Conservation (phyloP, 805 yeast genomes). For the Pichia nakasei region DNA sequence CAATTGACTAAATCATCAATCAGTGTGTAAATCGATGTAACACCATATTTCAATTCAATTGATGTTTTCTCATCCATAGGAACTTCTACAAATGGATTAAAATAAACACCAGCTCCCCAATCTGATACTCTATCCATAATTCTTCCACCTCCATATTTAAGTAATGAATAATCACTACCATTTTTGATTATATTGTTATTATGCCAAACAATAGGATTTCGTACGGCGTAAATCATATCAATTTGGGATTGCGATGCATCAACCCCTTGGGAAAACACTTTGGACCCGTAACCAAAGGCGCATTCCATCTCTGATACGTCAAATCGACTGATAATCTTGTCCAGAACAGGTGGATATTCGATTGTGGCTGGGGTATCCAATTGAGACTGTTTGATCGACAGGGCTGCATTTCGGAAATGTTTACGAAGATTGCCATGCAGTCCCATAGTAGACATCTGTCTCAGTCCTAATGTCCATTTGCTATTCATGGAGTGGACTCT, state of each 20-base stretch:
- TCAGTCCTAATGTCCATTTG: too few relatives aligned
- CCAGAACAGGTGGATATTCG: conserved; percentile 27
- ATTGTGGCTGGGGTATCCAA: neutral
- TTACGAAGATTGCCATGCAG: too few relatives aligned
- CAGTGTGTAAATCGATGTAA: conserved; percentile 55
- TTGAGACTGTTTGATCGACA: too few relatives aligned
- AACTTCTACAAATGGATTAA: conserved; percentile 72
- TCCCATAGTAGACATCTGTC: too few relatives aligned
- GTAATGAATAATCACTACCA: conserved; percentile 70
- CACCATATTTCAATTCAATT: conserved; percentile 69
- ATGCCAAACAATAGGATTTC: conserved; percentile 72
- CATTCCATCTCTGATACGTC: conserved; percentile 27
- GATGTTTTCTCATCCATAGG: conserved; percentile 1
- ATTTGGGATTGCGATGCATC: conserved; percentile 51
- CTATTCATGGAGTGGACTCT: too few relatives aligned
- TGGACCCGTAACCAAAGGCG: conserved; percentile 93
- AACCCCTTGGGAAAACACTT: conserved; percentile 71
- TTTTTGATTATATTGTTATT: conserved; percentile 54
- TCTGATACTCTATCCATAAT: conserved; percentile 52
- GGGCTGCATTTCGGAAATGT: too few relatives aligned
- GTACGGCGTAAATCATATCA: conserved; percentile 78
- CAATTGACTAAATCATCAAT: conserved; percentile 71
- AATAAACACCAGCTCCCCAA: conserved; percentile 84
- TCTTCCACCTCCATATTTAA: conserved; percentile 52
- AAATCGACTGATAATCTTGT: conserved; percentile 13